These are phyloP conservation scores for Diversispora epigaea DNA, from an alignment of 192 early-diverging fungal genomes.

Conservation along the genomic window DNA sequence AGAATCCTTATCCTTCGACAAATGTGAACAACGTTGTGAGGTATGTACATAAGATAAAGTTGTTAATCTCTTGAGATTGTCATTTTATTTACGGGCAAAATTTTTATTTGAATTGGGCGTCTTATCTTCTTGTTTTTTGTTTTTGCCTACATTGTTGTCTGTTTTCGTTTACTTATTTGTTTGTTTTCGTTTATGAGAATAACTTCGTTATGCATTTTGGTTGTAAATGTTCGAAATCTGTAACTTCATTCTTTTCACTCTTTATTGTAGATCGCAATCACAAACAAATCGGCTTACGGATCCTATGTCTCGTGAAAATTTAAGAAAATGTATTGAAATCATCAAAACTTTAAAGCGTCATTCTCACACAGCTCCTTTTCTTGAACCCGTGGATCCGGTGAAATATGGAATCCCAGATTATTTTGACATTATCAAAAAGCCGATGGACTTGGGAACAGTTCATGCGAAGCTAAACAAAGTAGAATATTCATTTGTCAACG, in stretches of 20 bases:
- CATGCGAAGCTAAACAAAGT: constrained; percentile 64
- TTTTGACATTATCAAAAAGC: constrained; percentile 65
- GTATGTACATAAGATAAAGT: neutral
- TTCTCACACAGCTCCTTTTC: constrained; percentile 83
- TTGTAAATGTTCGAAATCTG: neutral
- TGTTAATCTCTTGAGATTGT: neutral
- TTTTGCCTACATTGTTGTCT: too few species aligned
- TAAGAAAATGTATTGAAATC: constrained; percentile 78
- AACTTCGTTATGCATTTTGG: too few species aligned
- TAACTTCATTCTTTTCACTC: neutral
- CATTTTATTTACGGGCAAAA: neutral
- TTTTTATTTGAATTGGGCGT: too few species aligned
- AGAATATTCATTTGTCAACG: constrained; percentile 63
- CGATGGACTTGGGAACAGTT: constrained; percentile 80
- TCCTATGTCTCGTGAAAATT: constrained; percentile 74
- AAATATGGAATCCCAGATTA: constrained; percentile 82
- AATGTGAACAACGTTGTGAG: neutral
- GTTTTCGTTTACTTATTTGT: too few species aligned
- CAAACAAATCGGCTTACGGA: constrained; percentile 36
- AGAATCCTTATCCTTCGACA: neutral
- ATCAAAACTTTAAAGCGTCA: constrained; percentile 74
- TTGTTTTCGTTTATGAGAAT: too few species aligned
- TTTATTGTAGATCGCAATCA: neutral
- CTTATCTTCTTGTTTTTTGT: too few species aligned
- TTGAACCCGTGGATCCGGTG: constrained; percentile 76